phyloP scores from a whole-genome alignment of 2,329 filamentous ascomycete genomes.

The Arthrobotrys megalospora region DNA sequence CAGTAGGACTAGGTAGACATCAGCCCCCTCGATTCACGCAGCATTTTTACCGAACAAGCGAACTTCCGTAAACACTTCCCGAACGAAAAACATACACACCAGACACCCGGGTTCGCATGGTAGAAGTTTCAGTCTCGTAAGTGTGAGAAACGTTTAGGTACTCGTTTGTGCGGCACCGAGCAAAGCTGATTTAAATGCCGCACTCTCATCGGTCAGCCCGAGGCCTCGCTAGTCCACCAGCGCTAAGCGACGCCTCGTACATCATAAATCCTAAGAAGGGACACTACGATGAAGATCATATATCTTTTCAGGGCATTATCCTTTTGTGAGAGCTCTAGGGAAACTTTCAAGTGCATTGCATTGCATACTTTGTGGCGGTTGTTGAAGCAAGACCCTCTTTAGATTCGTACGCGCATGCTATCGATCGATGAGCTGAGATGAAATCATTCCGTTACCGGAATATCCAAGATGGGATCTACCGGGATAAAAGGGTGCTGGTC shows the following conservation, averaged over 20 bases:
- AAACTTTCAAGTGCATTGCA: constrained; percentile 16
- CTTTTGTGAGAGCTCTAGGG: constrained; percentile 30
- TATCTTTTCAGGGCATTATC: constrained; percentile 34
- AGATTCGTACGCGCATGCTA: background rate
- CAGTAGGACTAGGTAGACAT: background rate
- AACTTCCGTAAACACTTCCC: constrained; percentile 6
- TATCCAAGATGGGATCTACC: constrained; percentile 29
- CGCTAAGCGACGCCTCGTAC: constrained; percentile 44
- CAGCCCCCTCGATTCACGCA: constrained; percentile 8
- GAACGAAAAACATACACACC: background rate
- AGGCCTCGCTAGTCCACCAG: background rate
- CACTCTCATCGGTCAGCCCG: constrained; percentile 18
- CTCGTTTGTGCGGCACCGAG: constrained; percentile 35
- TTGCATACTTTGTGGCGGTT: constrained; percentile 18
- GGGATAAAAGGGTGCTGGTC: background rate
- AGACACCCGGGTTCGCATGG: background rate
- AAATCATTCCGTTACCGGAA: background rate
- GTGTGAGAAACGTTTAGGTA: background rate
- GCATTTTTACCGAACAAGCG: constrained; percentile 15
- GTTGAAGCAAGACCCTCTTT: background rate
- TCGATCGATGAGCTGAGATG: background rate
- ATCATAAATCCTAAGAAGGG: constrained; percentile 22
- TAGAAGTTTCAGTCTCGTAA: background rate
- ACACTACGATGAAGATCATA: constrained; percentile 34
- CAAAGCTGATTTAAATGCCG: constrained; percentile 29